Evolutionary conservation across 495 filamentous ascomycete species (phyloP).

Genomic region (Melanomma pulvis-pyrius): DNA sequence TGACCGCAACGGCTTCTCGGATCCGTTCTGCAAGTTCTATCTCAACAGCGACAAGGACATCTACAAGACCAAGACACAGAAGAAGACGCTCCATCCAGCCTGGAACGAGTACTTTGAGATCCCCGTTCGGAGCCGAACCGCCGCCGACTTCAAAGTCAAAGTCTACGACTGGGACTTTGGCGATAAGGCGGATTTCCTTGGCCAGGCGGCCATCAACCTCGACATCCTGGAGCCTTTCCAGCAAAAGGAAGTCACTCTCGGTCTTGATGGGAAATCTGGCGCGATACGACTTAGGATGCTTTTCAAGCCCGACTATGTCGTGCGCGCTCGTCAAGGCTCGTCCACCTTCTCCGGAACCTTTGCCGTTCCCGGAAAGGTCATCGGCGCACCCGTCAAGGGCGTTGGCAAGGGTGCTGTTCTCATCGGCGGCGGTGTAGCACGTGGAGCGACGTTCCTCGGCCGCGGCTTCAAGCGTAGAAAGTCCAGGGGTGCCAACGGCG

Average conservation of each 20-base stretch:
- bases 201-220: conserved; percentile 76
- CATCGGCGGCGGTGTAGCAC: conserved; percentile 70
- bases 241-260: conserved; percentile 69
- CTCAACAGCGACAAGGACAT: conserved; percentile 77
- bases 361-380: conserved; percentile 84
- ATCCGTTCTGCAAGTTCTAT: conserved; percentile 94
- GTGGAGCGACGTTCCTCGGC: conserved; percentile 85
- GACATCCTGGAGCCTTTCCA: conserved; percentile 81
- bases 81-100: conserved; percentile 91
- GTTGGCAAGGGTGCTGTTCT: conserved; percentile 70
- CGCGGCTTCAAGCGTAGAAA: conserved; percentile 71
- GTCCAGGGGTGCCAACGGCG: conserved; percentile 57
- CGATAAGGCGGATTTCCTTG: conserved; percentile 85
- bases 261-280: conserved; percentile 87
- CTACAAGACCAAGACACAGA: conserved; percentile 89
- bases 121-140: conserved; percentile 77
- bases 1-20: conserved; percentile 93
- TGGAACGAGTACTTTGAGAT: conserved; percentile 97
- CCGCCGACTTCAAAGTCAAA: conserved; percentile 79
- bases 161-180: conserved; percentile 96
- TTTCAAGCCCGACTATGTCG: conserved; percentile 94
- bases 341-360: conserved; percentile 94
- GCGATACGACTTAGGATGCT: conserved; percentile 77
- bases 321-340: conserved; percentile 83
- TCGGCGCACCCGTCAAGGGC: conserved; percentile 91